These are phyloP conservation scores for Maudiozyma pseudohumilis DNA, from an alignment of 805 yeast species.

Conservation along the genomic window DNA sequence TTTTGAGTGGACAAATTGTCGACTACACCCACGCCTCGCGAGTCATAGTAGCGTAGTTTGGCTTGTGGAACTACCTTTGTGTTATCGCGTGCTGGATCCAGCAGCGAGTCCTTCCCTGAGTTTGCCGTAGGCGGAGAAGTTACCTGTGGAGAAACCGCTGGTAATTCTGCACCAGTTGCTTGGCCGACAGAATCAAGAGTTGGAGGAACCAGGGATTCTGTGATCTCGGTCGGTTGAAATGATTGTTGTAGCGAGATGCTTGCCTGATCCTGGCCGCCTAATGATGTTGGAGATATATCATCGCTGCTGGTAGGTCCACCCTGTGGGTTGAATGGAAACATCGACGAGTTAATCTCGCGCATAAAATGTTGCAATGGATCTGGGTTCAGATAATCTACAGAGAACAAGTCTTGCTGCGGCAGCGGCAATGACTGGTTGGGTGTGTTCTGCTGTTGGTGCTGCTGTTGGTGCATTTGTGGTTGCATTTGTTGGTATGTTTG, in stretches of 20 bases:
- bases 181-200: background rate
- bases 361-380: constrained; percentile 18
- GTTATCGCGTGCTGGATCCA: background rate
- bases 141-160: background rate
- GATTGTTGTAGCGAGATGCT: background rate
- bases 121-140: background rate
- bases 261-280: background rate
- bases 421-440: background rate
- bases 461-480: background rate
- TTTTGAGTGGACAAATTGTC: background rate
- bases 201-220: no score
- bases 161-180: background rate
- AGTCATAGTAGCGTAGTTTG: background rate
- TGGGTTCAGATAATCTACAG: constrained; percentile 13
- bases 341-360: constrained; percentile 13
- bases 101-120: background rate
- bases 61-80: constrained; percentile 1
- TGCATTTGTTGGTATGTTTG: constrained; percentile 5
- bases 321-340: constrained; percentile 2
- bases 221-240: background rate
- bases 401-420: constrained; percentile 9
- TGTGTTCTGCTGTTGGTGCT: background rate
- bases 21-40: constrained; percentile 1
- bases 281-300: background rate
- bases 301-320: constrained; percentile 2